Conservation (phyloP, 2,329 filamentous ascomycete species). For the Anthostomella pinea region DNA sequence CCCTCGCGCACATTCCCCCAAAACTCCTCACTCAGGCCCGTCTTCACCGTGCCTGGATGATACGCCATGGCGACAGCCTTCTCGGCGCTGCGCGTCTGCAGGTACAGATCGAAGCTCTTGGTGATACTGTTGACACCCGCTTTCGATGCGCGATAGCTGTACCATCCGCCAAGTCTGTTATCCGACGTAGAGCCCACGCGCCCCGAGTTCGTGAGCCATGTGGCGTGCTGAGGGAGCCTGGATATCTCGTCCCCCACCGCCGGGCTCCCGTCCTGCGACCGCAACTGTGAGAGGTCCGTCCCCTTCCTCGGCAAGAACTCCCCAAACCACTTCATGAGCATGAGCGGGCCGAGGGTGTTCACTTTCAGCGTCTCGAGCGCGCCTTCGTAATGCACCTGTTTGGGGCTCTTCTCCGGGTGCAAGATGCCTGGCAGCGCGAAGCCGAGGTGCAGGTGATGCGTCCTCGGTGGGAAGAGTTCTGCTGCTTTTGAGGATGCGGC, state of each 20-base stretch:
- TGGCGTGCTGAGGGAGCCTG: conserved; percentile 53
- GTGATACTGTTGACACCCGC: conserved; percentile 69
- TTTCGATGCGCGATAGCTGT: conserved; percentile 75
- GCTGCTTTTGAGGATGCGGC: conserved; percentile 52
- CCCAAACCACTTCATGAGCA: conserved; percentile 74
- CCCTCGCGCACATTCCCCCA: conserved; percentile 61
- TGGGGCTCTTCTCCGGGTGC: conserved; percentile 67
- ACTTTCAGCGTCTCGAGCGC: conserved; percentile 69
- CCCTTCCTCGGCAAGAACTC: conserved; percentile 63
- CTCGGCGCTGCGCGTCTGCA: conserved; percentile 54
- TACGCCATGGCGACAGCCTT: conserved; percentile 67
- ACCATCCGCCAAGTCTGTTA: conserved; percentile 76
- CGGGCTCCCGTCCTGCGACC: neutral
- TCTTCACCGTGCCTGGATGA: conserved; percentile 80
- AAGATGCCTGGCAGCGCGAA: conserved; percentile 71
- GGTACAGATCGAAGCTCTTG: conserved; percentile 68
- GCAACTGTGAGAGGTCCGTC: conserved; percentile 30
- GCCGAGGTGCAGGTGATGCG: conserved; percentile 63
- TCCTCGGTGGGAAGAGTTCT: conserved; percentile 47
- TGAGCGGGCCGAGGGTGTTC: conserved; percentile 71
- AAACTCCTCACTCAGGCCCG: conserved; percentile 68
- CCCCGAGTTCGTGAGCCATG: conserved; percentile 74
- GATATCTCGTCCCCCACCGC: too few relatives aligned
- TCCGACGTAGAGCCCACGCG: conserved; percentile 73
- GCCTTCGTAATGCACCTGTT: conserved; percentile 58